Base-by-base conservation (phyloP, 2,329 filamentous ascomycete genomes). In the Cytospora leucostoma region DNA sequence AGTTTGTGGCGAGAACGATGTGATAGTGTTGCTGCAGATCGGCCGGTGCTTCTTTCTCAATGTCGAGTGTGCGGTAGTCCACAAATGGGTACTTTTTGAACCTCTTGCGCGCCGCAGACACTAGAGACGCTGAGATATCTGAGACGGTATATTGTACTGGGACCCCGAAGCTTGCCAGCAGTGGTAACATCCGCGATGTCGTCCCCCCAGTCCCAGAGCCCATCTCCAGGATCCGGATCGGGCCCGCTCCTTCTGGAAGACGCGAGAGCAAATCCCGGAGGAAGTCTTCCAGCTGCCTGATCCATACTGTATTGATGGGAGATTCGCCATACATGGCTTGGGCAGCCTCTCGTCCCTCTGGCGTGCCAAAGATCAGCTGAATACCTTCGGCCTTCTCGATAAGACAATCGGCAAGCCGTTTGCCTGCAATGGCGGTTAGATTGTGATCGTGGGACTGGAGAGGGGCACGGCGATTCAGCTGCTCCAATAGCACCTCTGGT, bases 91-190 rank as follows among this genome's bases (percentile, higher is more conserved):
- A 66, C 6, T 63, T 54, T 54, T 65, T 66, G 37, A 73, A 73
- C 21, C 56, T 63, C 55, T 70, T 70, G 6, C 69, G 67, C 4
- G 72, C 72, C 0, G 66, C 65, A 1, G 68, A 69, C 2, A 77
- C 72, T 27, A 78, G 67, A 0, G 71, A 70, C 2, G 70, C 38
- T 3, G 74, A 69, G 2, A 79, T 61, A 40, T 80, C 77, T 1
- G 78, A 78, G 59, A 79, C 76, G 0, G 73, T 76, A 65, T 79
- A 79, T 51, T 71, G 67, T 21, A 76, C 69, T 0, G 71, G 68
- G 2, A 73, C 63, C 7, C 70, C 70, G 4, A 70, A 62, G 1
- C 53, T 27, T 1, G 67, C 69, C 1, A 79, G 69, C 0, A 70
- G 40, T 0, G 71, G 70, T 5, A 74, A 63, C 10, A 63, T 27